These are phyloP conservation scores for Populus hybrid DNA, from an alignment of 441 rosid species.

Conservation along the genomic window DNA sequence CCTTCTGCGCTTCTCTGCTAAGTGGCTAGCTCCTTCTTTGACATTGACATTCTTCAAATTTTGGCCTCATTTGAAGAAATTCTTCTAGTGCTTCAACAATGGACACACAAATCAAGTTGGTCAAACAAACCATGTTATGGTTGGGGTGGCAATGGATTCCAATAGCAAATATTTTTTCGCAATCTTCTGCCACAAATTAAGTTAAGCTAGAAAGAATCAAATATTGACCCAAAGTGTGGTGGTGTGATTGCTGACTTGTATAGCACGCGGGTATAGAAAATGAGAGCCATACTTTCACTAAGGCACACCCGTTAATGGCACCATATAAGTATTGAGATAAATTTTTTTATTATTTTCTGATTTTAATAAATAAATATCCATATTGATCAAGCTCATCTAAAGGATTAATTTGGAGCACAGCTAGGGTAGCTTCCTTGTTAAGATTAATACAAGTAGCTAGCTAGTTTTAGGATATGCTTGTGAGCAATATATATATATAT, in stretches of 20 bases:
- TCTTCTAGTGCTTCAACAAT: not conserved
- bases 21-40: not conserved
- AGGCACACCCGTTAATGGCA: not conserved
- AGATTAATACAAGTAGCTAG: no score
- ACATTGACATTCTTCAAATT: conserved; percentile 1
- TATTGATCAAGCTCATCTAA: not conserved
- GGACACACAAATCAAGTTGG: not conserved
- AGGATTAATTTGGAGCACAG: not conserved
- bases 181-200: not conserved
- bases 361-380: not conserved
- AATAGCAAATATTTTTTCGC: not conserved
- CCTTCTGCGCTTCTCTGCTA: not conserved
- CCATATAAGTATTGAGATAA: not conserved
- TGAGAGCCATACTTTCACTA: not conserved
- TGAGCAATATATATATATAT: no score
- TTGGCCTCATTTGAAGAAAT: not conserved
- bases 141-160: not conserved
- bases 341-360: not conserved
- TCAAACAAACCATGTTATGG: not conserved
- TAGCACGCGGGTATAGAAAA: not conserved
- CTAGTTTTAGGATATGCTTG: no score
- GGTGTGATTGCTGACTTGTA: not conserved
- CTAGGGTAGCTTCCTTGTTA: not conserved
- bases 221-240: not conserved
- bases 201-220: not conserved